phyloP scores from a whole-genome alignment of 2,329 filamentous ascomycete species.

The Ascochyta clinopodiicola region DNA sequence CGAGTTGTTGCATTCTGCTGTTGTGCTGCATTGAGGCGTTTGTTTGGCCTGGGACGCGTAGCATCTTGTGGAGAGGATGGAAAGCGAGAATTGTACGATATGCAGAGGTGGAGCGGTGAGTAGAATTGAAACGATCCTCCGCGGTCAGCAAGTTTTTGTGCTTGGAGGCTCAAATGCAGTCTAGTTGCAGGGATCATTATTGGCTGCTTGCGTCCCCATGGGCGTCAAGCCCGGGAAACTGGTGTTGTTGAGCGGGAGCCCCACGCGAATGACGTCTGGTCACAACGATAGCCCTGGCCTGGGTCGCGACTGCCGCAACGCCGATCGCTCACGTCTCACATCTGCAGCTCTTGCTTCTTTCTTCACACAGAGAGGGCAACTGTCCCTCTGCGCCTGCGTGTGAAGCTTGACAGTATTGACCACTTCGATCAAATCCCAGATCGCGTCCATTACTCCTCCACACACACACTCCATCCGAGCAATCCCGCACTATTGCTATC shows the following conservation, averaged over 20 bases:
- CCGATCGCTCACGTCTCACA: slow-evolving; percentile 29
- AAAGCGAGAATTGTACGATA: slow-evolving; percentile 31
- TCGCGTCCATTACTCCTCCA: slow-evolving; percentile 14
- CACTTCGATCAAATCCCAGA: slow-evolving; percentile 9
- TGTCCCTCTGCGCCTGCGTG: slow-evolving; percentile 25
- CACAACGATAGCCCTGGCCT: slow-evolving; percentile 26
- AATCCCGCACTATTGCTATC: slow-evolving; percentile 16
- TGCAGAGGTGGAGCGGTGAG: slow-evolving; percentile 19
- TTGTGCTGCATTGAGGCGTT: slow-evolving; percentile 25
- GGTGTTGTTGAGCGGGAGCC: slow-evolving; percentile 24
- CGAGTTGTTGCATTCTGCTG: slow-evolving; percentile 31
- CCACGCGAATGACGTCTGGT: slow-evolving; percentile 31
- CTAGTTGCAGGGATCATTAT: slow-evolving; percentile 12
- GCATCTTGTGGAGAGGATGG: slow-evolving; percentile 26
- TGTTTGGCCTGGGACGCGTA: slow-evolving; percentile 16
- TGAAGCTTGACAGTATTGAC: slow-evolving; percentile 12
- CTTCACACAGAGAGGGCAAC: slow-evolving; percentile 26
- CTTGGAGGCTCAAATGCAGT: slow-evolving; percentile 14
- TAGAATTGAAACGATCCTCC: slow-evolving; percentile 16
- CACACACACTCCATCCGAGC: slow-evolving; percentile 6
- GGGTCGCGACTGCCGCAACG: slow-evolving; percentile 28
- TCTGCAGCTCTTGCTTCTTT: slow-evolving; percentile 21
- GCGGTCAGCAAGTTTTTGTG: slow-evolving; percentile 15
- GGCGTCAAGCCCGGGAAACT: slow-evolving; percentile 12
- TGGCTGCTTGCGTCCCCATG: slow-evolving; percentile 13